Conservation (phyloP, 768 basidiomycete species). For the Panaeolus cyanescens region DNA sequence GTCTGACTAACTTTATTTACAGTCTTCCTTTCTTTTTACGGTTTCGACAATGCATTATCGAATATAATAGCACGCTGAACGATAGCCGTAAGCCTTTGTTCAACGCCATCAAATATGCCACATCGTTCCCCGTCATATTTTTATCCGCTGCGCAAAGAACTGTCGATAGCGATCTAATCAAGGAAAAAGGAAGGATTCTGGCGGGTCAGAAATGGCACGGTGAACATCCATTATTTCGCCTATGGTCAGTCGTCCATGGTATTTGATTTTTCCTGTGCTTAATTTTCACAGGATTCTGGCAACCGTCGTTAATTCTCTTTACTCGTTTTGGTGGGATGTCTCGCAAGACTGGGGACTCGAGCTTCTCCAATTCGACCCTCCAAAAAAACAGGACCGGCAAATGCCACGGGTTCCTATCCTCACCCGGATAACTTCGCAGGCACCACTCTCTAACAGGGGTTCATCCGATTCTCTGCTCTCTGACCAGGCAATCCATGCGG, state of each 20-base stretch:
- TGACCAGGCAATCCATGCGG: slow-evolving; percentile 17
- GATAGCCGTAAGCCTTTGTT: slow-evolving; percentile 72
- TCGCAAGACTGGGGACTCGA: slow-evolving; percentile 97
- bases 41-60: slow-evolving; percentile 91
- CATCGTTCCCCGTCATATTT: slow-evolving; percentile 94
- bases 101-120: slow-evolving; percentile 96
- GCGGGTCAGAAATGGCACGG: slow-evolving; percentile 63
- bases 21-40: slow-evolving; percentile 89
- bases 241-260: slow-evolving; percentile 67
- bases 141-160: slow-evolving; percentile 88
- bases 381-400: slow-evolving; percentile 27
- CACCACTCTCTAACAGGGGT: slow-evolving; percentile 23
- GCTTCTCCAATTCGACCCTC: slow-evolving; percentile 50
- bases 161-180: slow-evolving; percentile 60
- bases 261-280: background rate
- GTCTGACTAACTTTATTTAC: slow-evolving; percentile 6
- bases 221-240: slow-evolving; percentile 76
- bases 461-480: slow-evolving; percentile 19
- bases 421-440: slow-evolving; percentile 45
- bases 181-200: slow-evolving; percentile 45
- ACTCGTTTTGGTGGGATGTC: slow-evolving; percentile 99
- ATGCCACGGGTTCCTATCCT: slow-evolving; percentile 48
- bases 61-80: slow-evolving; percentile 68
- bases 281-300: slow-evolving; percentile 67
- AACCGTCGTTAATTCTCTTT: slow-evolving; percentile 86